Conservation (phyloP, 2,329 filamentous ascomycete species). For the Colletotrichum orbiculare region DNA sequence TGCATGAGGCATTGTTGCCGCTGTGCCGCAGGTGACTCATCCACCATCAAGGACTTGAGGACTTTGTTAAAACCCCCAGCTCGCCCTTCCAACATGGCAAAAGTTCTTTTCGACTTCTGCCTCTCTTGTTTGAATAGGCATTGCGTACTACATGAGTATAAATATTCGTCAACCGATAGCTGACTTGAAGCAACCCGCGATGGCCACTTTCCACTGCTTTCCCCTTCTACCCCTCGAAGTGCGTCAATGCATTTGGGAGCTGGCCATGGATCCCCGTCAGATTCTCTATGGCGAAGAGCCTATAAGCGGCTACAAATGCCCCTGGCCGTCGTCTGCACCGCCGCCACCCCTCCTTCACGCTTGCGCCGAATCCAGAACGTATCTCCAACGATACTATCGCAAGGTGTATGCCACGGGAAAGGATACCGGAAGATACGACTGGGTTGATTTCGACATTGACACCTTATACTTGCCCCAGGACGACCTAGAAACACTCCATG, state of each 20-base stretch:
- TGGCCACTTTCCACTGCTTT: neutral
- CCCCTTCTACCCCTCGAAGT: conserved; percentile 1
- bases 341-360: conserved; percentile 1
- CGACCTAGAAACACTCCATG: neutral
- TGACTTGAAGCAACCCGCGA: neutral
- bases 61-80: too few species aligned
- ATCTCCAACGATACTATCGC: conserved; percentile 7
- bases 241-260: conserved; percentile 1
- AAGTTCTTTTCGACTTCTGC: too few species aligned
- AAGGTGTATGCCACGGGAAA: conserved; percentile 1
- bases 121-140: too few species aligned
- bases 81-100: too few species aligned
- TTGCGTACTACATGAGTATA: too few species aligned
- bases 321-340: conserved; percentile 3
- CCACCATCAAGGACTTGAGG: too few species aligned
- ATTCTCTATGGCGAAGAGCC: neutral
- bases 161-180: conserved; percentile 42
- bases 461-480: conserved; percentile 6
- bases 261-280: neutral
- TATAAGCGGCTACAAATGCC: neutral
- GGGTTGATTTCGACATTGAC: conserved; percentile 10
- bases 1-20: too few species aligned
- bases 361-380: neutral
- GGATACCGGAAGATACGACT: neutral
- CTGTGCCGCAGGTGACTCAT: too few species aligned